phyloP scores from a whole-genome alignment of 202 grass and related monocot genomes.

The Panicum hallii region DNA sequence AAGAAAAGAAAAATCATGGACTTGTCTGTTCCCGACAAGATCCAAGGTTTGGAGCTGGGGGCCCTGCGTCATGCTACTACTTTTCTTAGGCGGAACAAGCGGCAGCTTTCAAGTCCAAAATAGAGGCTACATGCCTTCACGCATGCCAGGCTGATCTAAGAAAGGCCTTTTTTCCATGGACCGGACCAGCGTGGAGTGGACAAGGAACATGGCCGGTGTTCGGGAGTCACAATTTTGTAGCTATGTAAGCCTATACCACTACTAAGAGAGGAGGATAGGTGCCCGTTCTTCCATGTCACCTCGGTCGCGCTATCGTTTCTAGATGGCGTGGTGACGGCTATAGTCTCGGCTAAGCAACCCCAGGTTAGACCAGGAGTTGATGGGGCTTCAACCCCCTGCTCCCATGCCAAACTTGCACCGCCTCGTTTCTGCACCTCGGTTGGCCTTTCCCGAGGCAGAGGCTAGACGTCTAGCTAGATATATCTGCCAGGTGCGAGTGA shows the following conservation, averaged over 20 bases:
- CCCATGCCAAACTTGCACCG: not conserved
- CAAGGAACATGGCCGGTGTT: not conserved
- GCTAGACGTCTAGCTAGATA: not conserved
- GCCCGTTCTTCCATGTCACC: not conserved
- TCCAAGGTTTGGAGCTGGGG: not conserved
- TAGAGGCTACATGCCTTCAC: slow-evolving; percentile 8
- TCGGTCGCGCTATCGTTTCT: not conserved
- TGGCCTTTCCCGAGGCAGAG: not conserved
- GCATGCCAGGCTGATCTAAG: not conserved
- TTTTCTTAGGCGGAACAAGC: slow-evolving; percentile 19
- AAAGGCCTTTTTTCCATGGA: slow-evolving; percentile 16
- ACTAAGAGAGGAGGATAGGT: not conserved
- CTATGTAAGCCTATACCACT: not conserved
- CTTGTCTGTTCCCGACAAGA: not conserved
- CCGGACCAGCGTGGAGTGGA: slow-evolving; percentile 2
- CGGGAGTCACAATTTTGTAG: not conserved
- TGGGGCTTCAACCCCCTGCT: not conserved
- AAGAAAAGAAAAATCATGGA: not conserved
- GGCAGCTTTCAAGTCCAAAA: slow-evolving; percentile 33
- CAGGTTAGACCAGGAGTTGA: slow-evolving; percentile 2
- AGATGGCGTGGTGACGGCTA: not conserved
- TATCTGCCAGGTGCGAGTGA: not conserved
- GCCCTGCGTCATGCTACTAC: not conserved
- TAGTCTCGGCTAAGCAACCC: not conserved
- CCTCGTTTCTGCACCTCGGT: not conserved